These are phyloP conservation scores for Hibiscus trionum DNA, from an alignment of 345 rosid species.

Conservation along the genomic window DNA sequence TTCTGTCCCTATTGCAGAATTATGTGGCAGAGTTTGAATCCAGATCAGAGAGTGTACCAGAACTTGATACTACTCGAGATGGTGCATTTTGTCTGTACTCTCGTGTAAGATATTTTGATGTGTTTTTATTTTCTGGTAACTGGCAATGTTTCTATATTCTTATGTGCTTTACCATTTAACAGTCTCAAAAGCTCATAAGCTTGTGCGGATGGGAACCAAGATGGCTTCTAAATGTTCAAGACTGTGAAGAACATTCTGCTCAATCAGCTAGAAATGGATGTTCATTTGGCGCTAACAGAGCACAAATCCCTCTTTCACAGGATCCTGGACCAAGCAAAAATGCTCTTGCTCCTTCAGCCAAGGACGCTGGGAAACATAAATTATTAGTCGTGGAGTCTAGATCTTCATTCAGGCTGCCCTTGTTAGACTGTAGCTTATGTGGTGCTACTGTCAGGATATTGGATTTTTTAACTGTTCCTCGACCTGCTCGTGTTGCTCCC, in stretches of 20 bases:
- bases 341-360: conserved; percentile 64
- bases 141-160: conserved; percentile 7
- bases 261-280: conserved; percentile 91
- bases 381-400: conserved; percentile 57
- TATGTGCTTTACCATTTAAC: conserved; percentile 11
- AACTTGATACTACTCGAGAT: conserved; percentile 50
- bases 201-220: conserved; percentile 99
- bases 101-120: conserved; percentile 47
- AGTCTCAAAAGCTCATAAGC: conserved; percentile 96
- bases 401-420: conserved; percentile 68
- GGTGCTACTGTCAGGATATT: conserved; percentile 87
- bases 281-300: conserved; percentile 58
- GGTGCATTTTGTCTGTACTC: conserved; percentile 44
- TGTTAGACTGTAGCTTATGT: conserved; percentile 94
- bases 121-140: neutral
- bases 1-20: conserved; percentile 61
- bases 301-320: conserved; percentile 44
- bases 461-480: conserved; percentile 78
- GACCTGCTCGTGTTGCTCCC: conserved; percentile 64
- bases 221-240: conserved; percentile 94
- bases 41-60: conserved; percentile 48
- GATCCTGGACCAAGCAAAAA: conserved; percentile 74
- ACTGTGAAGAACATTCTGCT: conserved; percentile 98
- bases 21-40: conserved; percentile 44
- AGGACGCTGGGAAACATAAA: conserved; percentile 65